Evolutionary conservation across 2,329 filamentous ascomycete species (phyloP).

Genomic region (Sporothrix inflata): DNA sequence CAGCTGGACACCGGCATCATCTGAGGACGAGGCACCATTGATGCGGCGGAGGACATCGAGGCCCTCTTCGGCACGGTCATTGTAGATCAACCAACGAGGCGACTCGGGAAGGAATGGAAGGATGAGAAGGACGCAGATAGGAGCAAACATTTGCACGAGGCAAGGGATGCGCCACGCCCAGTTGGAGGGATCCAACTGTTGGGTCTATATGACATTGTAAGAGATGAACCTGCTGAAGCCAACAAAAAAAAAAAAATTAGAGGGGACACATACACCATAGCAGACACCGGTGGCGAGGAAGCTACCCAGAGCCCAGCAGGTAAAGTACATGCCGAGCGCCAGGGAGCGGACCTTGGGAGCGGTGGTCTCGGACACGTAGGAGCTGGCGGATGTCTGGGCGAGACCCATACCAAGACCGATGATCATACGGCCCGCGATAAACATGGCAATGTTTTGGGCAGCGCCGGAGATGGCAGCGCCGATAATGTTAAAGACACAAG

Average conservation of each 20-base stretch:
- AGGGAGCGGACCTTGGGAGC: conserved; percentile 31
- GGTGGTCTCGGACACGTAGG: conserved; percentile 34
- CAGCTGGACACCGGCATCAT: conserved; percentile 45
- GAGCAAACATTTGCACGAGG: conserved; percentile 35
- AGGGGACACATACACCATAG: conserved; percentile 34
- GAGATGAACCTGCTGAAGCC: background rate
- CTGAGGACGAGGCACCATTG: conserved; percentile 39
- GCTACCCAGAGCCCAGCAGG: conserved; percentile 33
- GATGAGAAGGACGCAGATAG: conserved; percentile 32
- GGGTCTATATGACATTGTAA: conserved; percentile 17
- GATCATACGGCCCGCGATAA: conserved; percentile 37
- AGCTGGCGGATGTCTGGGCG: conserved; percentile 31
- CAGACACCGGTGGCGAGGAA: conserved; percentile 36
- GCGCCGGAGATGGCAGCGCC: conserved; percentile 35
- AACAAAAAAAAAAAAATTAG: background rate
- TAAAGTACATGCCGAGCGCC: conserved; percentile 32
- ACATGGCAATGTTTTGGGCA: conserved; percentile 38
- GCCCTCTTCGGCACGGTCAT: conserved; percentile 40
- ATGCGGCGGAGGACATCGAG: conserved; percentile 45
- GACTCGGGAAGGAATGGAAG: conserved; percentile 38
- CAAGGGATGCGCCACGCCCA: conserved; percentile 36
- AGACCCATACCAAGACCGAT: conserved; percentile 37
- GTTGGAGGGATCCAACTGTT: conserved; percentile 28
- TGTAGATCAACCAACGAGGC: conserved; percentile 44
- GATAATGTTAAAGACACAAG: conserved; percentile 36